phyloP scores from a whole-genome alignment of 2,329 filamentous ascomycete genomes.

The Cordyceps farinosa region DNA sequence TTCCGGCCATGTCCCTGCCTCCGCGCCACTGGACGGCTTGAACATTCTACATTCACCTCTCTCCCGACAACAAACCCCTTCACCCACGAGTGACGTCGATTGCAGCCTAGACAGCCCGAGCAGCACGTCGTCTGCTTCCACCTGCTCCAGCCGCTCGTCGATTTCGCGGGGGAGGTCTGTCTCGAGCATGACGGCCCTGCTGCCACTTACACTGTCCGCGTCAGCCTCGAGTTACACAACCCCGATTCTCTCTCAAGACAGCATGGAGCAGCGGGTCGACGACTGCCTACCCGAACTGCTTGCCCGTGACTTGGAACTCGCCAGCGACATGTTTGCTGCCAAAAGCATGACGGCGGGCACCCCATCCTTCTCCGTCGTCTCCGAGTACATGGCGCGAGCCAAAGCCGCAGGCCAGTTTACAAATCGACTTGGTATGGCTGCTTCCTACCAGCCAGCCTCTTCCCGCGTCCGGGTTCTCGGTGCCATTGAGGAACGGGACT shows the following conservation, averaged over 20 bases:
- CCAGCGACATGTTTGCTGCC: conserved; percentile 45
- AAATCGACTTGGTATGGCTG: conserved; percentile 23
- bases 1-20: conserved; percentile 14
- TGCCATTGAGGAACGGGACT: conserved; percentile 35
- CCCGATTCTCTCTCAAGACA: conserved; percentile 24
- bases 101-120: conserved; percentile 10
- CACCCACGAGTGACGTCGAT: background rate
- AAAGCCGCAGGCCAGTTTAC: conserved; percentile 21
- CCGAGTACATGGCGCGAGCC: conserved; percentile 25
- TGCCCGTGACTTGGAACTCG: conserved; percentile 51
- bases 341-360: conserved; percentile 51
- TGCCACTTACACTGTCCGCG: conserved; percentile 35
- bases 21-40: conserved; percentile 15
- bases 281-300: conserved; percentile 55
- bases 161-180: conserved; percentile 33
- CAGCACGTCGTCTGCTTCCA: conserved; percentile 18
- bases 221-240: conserved; percentile 26
- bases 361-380: conserved; percentile 38
- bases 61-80: background rate
- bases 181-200: conserved; percentile 37
- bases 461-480: conserved; percentile 31
- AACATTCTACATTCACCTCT: conserved; percentile 8
- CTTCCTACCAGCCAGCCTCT: conserved; percentile 30
- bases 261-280: conserved; percentile 30
- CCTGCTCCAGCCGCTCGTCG: conserved; percentile 17